Evolutionary conservation across 1,284 basidiomycete species (phyloP), one percentile per base, ranked within the genome.

Genomic region (Agaricales sp.): DNA sequence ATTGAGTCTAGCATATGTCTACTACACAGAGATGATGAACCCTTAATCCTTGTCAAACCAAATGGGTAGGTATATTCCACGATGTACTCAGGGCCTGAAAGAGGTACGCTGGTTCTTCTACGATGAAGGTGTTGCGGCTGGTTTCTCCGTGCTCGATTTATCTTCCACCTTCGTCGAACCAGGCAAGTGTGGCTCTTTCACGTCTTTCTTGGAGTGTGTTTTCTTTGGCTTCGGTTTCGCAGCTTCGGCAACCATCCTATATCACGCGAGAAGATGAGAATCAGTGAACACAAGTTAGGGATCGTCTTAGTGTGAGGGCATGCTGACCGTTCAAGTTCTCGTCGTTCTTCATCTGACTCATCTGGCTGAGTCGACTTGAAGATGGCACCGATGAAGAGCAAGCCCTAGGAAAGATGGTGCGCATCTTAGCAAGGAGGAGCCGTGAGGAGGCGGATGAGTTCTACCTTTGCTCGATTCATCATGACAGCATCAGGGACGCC

Each of bases 331-430:
- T 97, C 93, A 30, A 97, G 78, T 64, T 96, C 92, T 49, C 93
- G 76, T 22, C 94, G 78, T 61, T 95, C 94, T 59, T 87, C 86
- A 59, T 94, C 92, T 11, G 87, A 82, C 61, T 92, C 92, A 60
- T 96, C 93, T 1, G 93, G 84, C 41, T 77, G 62, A 0, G 88
- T 78, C 2, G 74, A 69, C 65, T 93, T 94, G 74, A 96, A 93
- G 55, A 94, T 82, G 14, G 82, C 81, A 3, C 92, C 93, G 43
- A 87, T 85, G 12, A 87, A 68, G 52, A 95, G 67, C 25, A 96
- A 71, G 39, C 86, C 92, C 82, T 90, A 58, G 37, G 14, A 14
- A 6, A 30, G 6, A 30, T 14, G 14, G 6, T 6, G 14, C 6
- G 14, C 6, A 14, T 30, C 26, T 6, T 30, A 6, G 26, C 25